Evolutionary conservation across 306 rosid species (phyloP).

Genomic region (Cucurbita maxima): DNA sequence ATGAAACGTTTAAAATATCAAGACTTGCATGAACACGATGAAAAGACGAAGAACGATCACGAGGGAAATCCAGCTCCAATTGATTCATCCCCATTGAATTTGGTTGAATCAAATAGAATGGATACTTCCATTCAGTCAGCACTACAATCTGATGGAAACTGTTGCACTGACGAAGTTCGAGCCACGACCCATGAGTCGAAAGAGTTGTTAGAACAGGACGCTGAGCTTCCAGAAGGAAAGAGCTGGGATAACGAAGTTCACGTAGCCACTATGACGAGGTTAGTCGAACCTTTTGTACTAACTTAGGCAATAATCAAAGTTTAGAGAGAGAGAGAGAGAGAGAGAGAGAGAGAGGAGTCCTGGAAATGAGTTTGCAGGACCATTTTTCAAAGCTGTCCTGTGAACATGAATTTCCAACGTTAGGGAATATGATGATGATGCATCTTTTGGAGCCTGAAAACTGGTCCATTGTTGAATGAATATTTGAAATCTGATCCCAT

Average conservation of each 20-base stretch:
- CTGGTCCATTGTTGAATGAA: conserved; percentile 18
- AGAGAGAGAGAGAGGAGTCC: conserved; percentile 13
- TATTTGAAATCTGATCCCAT: conserved; percentile 18
- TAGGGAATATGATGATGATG: conserved; percentile 41
- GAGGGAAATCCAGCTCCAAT: neutral
- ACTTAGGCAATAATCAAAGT: conserved; percentile 11
- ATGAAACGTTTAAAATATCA: neutral
- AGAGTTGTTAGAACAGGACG: neutral
- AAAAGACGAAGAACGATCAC: neutral
- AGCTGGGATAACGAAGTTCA: neutral
- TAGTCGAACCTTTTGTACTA: conserved; percentile 8
- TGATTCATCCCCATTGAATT: neutral
- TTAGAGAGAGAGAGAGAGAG: conserved; percentile 9
- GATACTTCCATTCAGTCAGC: neutral
- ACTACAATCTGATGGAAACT: neutral
- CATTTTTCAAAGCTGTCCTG: conserved; percentile 39
- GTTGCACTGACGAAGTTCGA: conserved; percentile 1
- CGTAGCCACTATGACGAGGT: conserved; percentile 3
- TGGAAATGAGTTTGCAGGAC: conserved; percentile 38
- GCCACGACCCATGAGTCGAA: neutral
- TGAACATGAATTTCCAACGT: conserved; percentile 5
- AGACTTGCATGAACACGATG: neutral
- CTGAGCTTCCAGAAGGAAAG: conserved; percentile 6
- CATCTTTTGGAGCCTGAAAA: conserved; percentile 5
- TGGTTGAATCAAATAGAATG: neutral